Conservation (phyloP, 1,284 basidiomycete species). For the Acaromyces ingoldii region DNA sequence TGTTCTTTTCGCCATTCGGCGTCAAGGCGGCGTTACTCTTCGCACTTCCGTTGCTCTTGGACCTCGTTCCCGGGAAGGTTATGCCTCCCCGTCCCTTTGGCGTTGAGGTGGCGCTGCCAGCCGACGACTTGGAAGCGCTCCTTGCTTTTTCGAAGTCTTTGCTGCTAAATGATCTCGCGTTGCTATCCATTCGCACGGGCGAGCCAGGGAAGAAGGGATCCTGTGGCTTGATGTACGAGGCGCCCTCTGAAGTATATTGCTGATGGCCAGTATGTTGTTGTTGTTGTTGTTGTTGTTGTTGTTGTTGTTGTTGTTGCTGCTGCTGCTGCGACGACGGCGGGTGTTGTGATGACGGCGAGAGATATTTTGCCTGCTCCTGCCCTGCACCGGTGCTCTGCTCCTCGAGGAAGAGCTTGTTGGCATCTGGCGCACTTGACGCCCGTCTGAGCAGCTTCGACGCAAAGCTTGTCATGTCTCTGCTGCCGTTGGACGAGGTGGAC, state of each 20-base stretch:
- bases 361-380: slow-evolving; percentile 5
- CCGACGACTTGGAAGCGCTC: slow-evolving; percentile 7
- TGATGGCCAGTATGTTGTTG: too few species aligned
- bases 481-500: neutral
- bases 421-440: slow-evolving; percentile 92
- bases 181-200: slow-evolving; percentile 45
- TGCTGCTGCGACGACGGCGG: neutral
- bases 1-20: slow-evolving; percentile 60
- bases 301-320: too few species aligned
- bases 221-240: neutral
- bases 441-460: slow-evolving; percentile 82
- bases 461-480: slow-evolving; percentile 5
- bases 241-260: slow-evolving; percentile 10
- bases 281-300: too few species aligned
- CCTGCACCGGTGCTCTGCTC: slow-evolving; percentile 11
- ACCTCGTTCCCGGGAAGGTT: slow-evolving; percentile 32
- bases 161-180: slow-evolving; percentile 40
- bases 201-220: slow-evolving; percentile 37
- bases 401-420: slow-evolving; percentile 74
- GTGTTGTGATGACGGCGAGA: too few species aligned
- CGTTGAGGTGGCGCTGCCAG: slow-evolving; percentile 25
- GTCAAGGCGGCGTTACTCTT: neutral
- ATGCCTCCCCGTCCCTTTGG: slow-evolving; percentile 32
- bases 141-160: slow-evolving; percentile 43
- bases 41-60: slow-evolving; percentile 22